phyloP scores from a whole-genome alignment of 257 asterid genomes.

The Fraxinus americana region DNA sequence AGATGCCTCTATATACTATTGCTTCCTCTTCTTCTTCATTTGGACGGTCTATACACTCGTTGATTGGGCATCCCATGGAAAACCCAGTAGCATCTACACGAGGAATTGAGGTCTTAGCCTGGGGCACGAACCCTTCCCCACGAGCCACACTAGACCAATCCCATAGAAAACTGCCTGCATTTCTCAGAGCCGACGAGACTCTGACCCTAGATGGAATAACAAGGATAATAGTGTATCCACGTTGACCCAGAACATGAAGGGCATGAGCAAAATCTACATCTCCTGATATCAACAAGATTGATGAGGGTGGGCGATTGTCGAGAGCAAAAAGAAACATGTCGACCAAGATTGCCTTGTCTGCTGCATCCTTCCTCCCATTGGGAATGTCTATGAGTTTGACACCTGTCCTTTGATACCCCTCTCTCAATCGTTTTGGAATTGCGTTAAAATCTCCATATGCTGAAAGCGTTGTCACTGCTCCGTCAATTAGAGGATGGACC shows the following conservation, averaged over 20 bases:
- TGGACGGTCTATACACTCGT: slow-evolving; percentile 41
- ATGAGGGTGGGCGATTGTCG: slow-evolving; percentile 88
- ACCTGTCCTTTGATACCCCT: slow-evolving; percentile 96
- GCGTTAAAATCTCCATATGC: slow-evolving; percentile 86
- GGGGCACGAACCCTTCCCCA: slow-evolving; percentile 78
- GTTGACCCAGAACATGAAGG: slow-evolving; percentile 89
- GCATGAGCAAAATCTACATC: slow-evolving; percentile 96
- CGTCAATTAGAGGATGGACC: slow-evolving; percentile 68
- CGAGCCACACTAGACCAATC: slow-evolving; percentile 91
- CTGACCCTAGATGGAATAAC: slow-evolving; percentile 70
- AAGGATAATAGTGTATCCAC: slow-evolving; percentile 84
- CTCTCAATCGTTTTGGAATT: slow-evolving; percentile 77
- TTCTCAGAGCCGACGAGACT: slow-evolving; percentile 81
- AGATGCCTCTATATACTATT: slow-evolving; percentile 62
- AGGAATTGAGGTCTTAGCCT: slow-evolving; percentile 42
- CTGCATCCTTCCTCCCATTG: slow-evolving; percentile 90
- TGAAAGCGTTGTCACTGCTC: slow-evolving; percentile 80
- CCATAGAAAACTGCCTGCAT: slow-evolving; percentile 90
- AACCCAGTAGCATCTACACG: slow-evolving; percentile 39
- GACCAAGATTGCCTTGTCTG: slow-evolving; percentile 90
- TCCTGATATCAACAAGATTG: slow-evolving; percentile 88
- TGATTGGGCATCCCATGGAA: slow-evolving; percentile 42
- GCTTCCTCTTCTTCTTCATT: slow-evolving; percentile 66
- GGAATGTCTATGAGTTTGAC: slow-evolving; percentile 90
- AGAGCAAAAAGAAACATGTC: slow-evolving; percentile 98